Evolutionary conservation across 2,329 filamentous ascomycete species (phyloP), one percentile per base, ranked within the genome.

Genomic region (Thielaviopsis punctulata): DNA sequence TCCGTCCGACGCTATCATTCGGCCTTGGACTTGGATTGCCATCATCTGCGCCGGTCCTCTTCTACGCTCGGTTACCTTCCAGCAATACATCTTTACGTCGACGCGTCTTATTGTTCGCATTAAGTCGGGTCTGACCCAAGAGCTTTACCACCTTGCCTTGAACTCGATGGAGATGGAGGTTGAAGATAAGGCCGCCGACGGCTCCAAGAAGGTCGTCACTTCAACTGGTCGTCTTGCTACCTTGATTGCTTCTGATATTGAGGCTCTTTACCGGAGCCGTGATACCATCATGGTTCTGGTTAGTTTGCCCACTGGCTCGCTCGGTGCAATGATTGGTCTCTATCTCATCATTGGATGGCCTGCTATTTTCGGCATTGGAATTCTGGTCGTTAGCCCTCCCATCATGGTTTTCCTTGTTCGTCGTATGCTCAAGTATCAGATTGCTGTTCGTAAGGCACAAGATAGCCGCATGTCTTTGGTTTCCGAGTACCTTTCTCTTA

Each of bases 191-290:
- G 53, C 48, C 15, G 25, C 48, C 33, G 30, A 50, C 33, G 51
- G 51, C 18, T 54, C 45, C 8, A 57, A 62, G 41, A 58, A 62
- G 43, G 63, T 61, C 13, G 62, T 66, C 21, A 67, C 72, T 1
- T 72, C 73, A 3, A 68, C 73, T 7, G 73, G 73, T 15, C 66
- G 71, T 15, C 61, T 77, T 45, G 72, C 73, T 13, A 79, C 76
- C 52, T 65, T 79, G 51, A 77, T 79, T 73, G 72, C 74, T 8
- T 73, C 73, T 24, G 76, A 79, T 57, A 67, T 79, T 9, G 74
- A 79, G 52, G 72, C 73, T 24, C 68, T 79, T 27, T 73, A 67
- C 53, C 68, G 63, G 23, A 68, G 73, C 8, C 68, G 74, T 36
- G 75, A 79, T 56, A 62, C 76, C 9, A 63, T 77, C 43, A 64